Evolutionary conservation across 306 rosid genomes (phyloP).

Genomic region (Casuarina equisetifolia): DNA sequence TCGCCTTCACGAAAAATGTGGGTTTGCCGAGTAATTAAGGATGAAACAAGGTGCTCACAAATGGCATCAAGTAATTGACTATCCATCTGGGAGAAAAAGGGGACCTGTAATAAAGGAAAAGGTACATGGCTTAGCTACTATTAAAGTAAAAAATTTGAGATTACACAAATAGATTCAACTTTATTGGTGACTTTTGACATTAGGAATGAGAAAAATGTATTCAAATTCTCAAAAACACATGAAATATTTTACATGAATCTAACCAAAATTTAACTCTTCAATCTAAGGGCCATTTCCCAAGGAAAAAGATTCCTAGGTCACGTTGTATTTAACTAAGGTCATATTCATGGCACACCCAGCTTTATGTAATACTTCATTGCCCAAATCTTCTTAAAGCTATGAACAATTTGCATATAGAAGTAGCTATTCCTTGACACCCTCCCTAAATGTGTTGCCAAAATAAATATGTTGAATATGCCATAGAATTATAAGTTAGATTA

Average conservation of each 20-base stretch:
- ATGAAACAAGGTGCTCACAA: conserved; percentile 77
- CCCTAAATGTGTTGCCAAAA: not conserved
- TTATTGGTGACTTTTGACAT: not conserved
- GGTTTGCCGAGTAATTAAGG: conserved; percentile 71
- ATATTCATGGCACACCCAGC: not conserved
- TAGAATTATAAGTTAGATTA: not conserved
- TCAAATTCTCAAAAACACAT: not conserved
- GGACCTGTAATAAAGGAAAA: conserved; percentile 59
- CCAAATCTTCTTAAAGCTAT: not conserved
- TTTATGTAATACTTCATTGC: not conserved
- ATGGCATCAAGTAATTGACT: conserved; percentile 82
- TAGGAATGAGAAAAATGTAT: not conserved
- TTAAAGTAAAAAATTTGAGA: conserved; percentile 1
- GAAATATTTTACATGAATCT: not conserved
- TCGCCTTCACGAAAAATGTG: conserved; percentile 88
- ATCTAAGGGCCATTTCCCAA: no score
- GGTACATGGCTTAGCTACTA: conserved; percentile 9
- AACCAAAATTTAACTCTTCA: not conserved
- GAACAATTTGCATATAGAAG: not conserved
- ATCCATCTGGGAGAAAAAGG: conserved; percentile 25
- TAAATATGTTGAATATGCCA: not conserved
- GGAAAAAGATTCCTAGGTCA: no score
- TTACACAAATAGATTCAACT: not conserved
- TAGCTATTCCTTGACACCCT: not conserved
- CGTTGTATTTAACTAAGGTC: not conserved